A percentile compares a stretch with the other conserved stretches of the same genome.
Conservation (phyloP, 257 asterid species). For the Solanum rostratum region DNA sequence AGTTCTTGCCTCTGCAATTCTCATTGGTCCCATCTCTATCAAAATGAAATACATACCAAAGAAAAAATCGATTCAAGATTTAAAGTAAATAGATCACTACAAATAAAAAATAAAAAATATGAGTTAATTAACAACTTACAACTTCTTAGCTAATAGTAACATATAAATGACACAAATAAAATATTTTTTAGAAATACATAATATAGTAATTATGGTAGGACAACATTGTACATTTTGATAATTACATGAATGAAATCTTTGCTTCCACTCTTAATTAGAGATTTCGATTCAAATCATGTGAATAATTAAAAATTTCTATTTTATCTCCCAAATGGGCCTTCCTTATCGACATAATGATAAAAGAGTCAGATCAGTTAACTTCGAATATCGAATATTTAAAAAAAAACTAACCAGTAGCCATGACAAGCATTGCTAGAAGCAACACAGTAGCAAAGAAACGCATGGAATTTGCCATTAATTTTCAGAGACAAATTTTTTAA, state of each 20-base stretch:
- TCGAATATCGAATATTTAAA: not conserved
- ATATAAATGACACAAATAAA: not conserved
- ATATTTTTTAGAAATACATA: too few species aligned
- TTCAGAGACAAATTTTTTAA: not conserved
- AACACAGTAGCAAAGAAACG: not conserved
- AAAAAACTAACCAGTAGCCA: not conserved
- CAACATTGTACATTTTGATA: too few species aligned
- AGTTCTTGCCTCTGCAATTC: slow-evolving; percentile 37
- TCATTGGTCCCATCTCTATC: slow-evolving; percentile 14
- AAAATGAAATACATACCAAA: not conserved
- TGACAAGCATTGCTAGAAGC: not conserved
- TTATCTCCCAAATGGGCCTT: too few species aligned
- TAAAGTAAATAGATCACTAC: not conserved
- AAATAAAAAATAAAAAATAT: not conserved
- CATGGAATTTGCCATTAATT: not conserved
- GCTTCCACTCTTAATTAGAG: not conserved
- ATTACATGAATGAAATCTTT: not conserved
- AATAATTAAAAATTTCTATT: too few species aligned
- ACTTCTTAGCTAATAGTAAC: not conserved
- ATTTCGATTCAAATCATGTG: not conserved
- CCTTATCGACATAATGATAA: too few species aligned
- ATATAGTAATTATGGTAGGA: too few species aligned
- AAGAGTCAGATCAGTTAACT: not conserved
- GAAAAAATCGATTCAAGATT: not conserved
- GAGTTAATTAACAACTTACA: not conserved